Base-by-base conservation (phyloP, 306 rosid genomes). In the Cucurbita moschata region DNA sequence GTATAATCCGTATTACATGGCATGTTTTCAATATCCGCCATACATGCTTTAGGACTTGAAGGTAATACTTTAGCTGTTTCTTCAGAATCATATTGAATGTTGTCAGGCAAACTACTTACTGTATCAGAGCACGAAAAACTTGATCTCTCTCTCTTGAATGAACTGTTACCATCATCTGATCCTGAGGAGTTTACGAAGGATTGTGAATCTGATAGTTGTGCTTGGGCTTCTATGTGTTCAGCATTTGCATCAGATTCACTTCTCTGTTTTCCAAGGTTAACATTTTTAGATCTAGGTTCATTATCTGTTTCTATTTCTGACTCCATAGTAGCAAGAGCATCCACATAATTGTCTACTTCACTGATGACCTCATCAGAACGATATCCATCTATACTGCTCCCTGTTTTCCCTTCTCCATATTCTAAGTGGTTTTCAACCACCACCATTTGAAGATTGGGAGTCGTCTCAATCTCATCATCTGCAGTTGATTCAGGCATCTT, bases 321-420 rank as follows among this genome's bases (percentile, higher is more conserved):
- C 43, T 89, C 96, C 72, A 95, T 78, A 68, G 84, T 88, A 76
- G 88, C 80, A 73, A 91, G 87, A 59, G 96, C 97, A 83, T 95
- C 93, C 89, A 81, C 58, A 65, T 91, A 91, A 83, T 88, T 88
- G 78, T 94, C 97, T 81, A 88, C 88, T 83, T 91, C 97, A 76
- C 97, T 86, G 56, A 78, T 82, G 66, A 84, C 59, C 71, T 85
- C 92, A 79, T 87, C 96, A 81, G 92, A 95, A 73, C 50, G 86
- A 75, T 85, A 87, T 11, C 85, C 86, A 68, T 83, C 82, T n/a
- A 79, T 43, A 79, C 73, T 79, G 78, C 69, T 79, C 79, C 81
- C 84, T 65, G 75, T 79, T 64, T 85, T 81, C n/a, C 76, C 78
- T 72, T 78, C 88, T 75, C 81, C 87, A 82, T 80, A 46, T 61